Evolutionary conservation across 768 basidiomycete species (phyloP).

Genomic region (Steccherinum ochraceum): DNA sequence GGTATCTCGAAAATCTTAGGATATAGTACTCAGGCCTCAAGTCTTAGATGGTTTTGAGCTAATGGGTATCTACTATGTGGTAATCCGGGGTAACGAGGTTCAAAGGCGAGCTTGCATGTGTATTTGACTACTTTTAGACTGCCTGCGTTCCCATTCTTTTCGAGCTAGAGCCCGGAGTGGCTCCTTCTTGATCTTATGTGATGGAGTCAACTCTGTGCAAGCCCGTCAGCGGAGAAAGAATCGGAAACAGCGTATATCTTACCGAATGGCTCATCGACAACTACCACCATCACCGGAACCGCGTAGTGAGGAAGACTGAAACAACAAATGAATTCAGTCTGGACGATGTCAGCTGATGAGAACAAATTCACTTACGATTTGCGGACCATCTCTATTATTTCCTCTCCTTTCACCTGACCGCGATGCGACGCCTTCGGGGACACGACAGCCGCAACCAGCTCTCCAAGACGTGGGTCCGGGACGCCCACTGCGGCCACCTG

Average conservation of each 20-base stretch:
- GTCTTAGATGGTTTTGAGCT: no score
- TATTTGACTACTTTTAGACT: no score
- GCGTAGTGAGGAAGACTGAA: constrained; percentile 43
- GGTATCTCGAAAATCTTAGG: no score
- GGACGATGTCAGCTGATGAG: not conserved
- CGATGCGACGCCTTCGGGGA: constrained; percentile 36
- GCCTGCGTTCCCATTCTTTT: constrained; percentile 33
- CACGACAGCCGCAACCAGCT: constrained; percentile 49
- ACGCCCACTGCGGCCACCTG: constrained; percentile 55
- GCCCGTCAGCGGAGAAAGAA: not conserved
- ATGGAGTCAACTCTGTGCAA: constrained; percentile 42
- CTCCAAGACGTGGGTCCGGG: constrained; percentile 50
- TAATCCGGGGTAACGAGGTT: no score
- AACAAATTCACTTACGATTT: constrained; percentile 27
- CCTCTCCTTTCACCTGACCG: constrained; percentile 40
- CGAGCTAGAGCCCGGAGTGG: constrained; percentile 39
- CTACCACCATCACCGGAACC: constrained; percentile 53
- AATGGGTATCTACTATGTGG: no score
- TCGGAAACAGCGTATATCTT: constrained; percentile 11
- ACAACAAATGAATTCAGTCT: not conserved
- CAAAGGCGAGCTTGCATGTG: no score
- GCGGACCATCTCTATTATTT: constrained; percentile 36
- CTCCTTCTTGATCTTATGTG: constrained; percentile 50
- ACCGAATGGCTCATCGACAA: constrained; percentile 42
- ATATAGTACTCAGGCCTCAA: no score